These are phyloP conservation scores for Candida insectalens DNA, from an alignment of 805 yeast species.

Conservation along the genomic window DNA sequence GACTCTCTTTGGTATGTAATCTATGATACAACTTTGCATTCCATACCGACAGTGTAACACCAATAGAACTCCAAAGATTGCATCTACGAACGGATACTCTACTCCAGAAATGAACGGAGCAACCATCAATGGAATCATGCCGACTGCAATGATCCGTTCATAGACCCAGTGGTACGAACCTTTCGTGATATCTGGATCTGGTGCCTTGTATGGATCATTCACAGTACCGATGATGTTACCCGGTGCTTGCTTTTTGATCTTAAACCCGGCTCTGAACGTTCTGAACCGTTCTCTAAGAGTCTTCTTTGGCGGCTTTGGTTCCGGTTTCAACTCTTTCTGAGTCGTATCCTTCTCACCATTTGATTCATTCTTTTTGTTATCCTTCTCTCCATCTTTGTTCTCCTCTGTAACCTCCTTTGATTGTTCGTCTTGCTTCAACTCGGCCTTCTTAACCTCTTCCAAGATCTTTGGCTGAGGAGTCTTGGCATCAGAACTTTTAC, in stretches of 20 bases:
- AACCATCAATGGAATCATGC: slow-evolving; percentile 67
- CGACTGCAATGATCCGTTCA: slow-evolving; percentile 63
- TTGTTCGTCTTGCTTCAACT: neutral
- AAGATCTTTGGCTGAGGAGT: slow-evolving; percentile 1
- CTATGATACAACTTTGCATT: slow-evolving; percentile 82
- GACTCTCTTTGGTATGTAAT: slow-evolving; percentile 81
- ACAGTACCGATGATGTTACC: slow-evolving; percentile 90
- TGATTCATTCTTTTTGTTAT: neutral
- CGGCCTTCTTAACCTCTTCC: neutral
- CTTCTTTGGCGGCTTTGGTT: slow-evolving; percentile 3
- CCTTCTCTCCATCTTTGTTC: neutral
- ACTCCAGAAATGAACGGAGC: slow-evolving; percentile 74
- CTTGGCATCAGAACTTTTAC: slow-evolving; percentile 2
- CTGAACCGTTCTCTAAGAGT: neutral
- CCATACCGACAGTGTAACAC: slow-evolving; percentile 81
- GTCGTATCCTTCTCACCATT: slow-evolving; percentile 1
- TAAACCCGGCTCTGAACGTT: slow-evolving; percentile 22
- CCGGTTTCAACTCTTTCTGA: neutral
- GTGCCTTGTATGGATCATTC: slow-evolving; percentile 75
- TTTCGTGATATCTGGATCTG: slow-evolving; percentile 51
- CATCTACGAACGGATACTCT: slow-evolving; percentile 61
- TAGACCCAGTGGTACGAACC: slow-evolving; percentile 94
- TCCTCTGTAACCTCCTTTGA: neutral
- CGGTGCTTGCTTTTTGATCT: slow-evolving; percentile 70
- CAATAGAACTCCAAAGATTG: slow-evolving; percentile 53